These are phyloP conservation scores for Gaultheria prostrata DNA, from an alignment of 148 eudicot species.

Conservation along the genomic window DNA sequence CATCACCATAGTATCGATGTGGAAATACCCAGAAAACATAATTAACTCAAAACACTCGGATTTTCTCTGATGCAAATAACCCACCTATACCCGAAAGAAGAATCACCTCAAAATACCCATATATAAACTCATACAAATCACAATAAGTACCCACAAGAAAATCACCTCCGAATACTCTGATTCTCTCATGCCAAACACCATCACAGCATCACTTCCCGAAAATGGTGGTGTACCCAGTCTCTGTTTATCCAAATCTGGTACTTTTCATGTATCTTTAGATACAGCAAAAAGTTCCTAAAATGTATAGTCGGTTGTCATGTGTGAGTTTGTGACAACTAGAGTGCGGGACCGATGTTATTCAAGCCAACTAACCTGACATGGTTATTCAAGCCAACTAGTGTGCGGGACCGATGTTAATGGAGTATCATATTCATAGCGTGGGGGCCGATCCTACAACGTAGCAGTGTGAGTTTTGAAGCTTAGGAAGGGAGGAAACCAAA, in stretches of 20 bases:
- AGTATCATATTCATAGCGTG: neutral
- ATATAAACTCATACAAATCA: neutral
- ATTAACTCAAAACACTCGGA: neutral
- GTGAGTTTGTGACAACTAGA: neutral
- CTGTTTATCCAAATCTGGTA: neutral
- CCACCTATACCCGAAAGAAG: neutral
- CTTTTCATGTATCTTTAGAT: neutral
- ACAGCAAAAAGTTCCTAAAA: neutral
- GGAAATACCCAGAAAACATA: neutral
- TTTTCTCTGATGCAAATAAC: neutral
- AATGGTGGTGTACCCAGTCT: neutral
- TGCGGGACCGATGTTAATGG: neutral
- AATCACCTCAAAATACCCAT: neutral
- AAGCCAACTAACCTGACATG: neutral
- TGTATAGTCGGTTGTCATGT: neutral
- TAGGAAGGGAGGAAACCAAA: neutral
- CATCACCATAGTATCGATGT: neutral
- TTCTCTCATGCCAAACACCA: conserved; percentile 9
- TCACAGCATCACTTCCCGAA: neutral
- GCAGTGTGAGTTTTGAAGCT: neutral
- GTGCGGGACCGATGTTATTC: too few relatives aligned
- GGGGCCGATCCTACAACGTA: neutral
- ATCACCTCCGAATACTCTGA: neutral
- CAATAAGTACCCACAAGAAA: neutral
- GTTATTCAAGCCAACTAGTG: neutral